Percentiles rank a stretch among this genome's conserved stretches.
These are phyloP conservation scores for Wickerhamiella pararugosa DNA, from an alignment of 1,139 yeast species.

Conservation along the genomic window DNA sequence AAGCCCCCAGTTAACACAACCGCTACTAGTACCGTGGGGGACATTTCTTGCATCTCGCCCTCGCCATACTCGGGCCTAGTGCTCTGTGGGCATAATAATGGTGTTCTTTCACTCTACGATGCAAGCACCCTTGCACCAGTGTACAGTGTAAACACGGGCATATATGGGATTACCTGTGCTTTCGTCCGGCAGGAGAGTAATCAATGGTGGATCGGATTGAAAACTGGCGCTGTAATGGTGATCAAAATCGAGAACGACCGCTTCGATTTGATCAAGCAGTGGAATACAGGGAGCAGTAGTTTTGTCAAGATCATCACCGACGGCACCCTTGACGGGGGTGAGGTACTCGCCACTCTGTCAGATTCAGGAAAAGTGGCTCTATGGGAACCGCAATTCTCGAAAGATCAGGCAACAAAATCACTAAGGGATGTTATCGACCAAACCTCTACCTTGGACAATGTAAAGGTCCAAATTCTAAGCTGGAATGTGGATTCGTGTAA, in stretches of 20 bases:
- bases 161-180: conserved; percentile 19
- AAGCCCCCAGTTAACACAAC: not conserved
- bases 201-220: conserved; percentile 28
- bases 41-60: conserved; percentile 24
- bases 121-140: conserved; percentile 16
- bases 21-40: conserved; percentile 16
- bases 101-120: conserved; percentile 26
- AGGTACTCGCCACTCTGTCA: conserved; percentile 22
- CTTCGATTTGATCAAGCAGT: conserved; percentile 27
- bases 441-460: conserved; percentile 19
- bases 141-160: conserved; percentile 25
- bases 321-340: conserved; percentile 16
- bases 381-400: conserved; percentile 7
- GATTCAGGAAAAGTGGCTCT: not conserved
- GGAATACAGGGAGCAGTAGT: conserved; percentile 25
- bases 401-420: conserved; percentile 23
- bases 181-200: conserved; percentile 23
- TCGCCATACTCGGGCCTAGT: conserved; percentile 18
- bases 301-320: conserved; percentile 19
- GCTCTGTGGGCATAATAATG: conserved; percentile 31
- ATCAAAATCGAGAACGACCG: conserved; percentile 23
- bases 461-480: conserved; percentile 24
- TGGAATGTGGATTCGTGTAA: conserved; percentile 32
- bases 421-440: conserved; percentile 19
- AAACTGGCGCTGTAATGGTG: conserved; percentile 26